Base-by-base conservation (phyloP, 1,284 basidiomycete genomes). In the Cryptococcus maquisensis region DNA sequence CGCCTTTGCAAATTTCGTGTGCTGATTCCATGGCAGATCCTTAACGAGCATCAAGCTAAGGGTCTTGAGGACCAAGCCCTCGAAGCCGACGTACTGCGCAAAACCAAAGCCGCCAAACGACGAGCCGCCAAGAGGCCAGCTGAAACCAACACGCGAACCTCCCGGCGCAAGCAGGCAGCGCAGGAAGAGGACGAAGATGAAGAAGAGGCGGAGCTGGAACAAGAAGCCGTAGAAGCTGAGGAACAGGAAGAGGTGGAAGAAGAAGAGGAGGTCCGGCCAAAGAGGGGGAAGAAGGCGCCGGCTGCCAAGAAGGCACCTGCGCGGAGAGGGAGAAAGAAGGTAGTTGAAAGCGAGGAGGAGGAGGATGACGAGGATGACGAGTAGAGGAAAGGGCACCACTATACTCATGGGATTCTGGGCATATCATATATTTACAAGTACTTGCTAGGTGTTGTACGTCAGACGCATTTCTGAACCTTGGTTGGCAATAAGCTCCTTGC, bases 61-160 rank as follows among this genome's bases (percentile, higher is more conserved):
- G 95, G 94, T 3, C 84, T 87, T 61, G 92, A 96, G 73, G 92
- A 96, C 59, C 84, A 92, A 61, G 92, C 85, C 24, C 81, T 97
- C 41, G 88, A 91, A 77, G 87, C 87, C 61, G 83, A 87, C 37
- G 89, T 89, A 8, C 81, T 86, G 65, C 84, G 84, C 59, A 88
- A 88, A 79, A 89, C 88, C 62, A 85, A 85, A 26, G 85, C 84
- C 9, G 87, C 86, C 3, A 87, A 86, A 78, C 86, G 86, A 65
- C 81, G 83, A 37, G 73, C 72, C 1, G 73, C 71, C 1, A 73
- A 68, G 58, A 54, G 68, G 16, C 52, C 61, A 23, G 28, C 50
- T 3, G 51, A 49, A 6, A 43, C 40, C 15, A 46, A 54, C 12
- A 24, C 9, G 24, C 47, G 51, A 35, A 40, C 48, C 49, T 56